Evolutionary conservation across 1,284 basidiomycete genomes (phyloP), one percentile per base, ranked within the genome.

Genomic region (Austropuccinia psidii): DNA sequence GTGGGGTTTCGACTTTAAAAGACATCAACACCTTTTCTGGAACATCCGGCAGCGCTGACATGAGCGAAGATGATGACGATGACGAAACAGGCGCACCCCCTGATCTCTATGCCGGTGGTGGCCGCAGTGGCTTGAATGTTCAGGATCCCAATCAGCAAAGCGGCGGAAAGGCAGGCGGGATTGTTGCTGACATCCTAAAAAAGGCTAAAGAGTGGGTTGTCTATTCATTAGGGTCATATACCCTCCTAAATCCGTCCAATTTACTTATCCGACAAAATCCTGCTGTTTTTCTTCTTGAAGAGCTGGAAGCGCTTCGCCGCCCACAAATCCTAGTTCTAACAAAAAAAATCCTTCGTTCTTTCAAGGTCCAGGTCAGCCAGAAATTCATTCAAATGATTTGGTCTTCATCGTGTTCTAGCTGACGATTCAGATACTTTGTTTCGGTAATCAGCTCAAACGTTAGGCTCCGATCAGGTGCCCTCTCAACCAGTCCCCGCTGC

Each of bases 381-480:
- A 27, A 47, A 72, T 41, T 58, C 57, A n/a, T 80, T 79, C 31
- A 77, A 76, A 75, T 76, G 55, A 69, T 77, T 68, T 78, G 76
- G n/a, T 62, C 76, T 19, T 58, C 78, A 19, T 77, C 79, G 49
- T 79, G 81, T 27, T 2, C 76, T 80, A 0, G 91, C 91, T 79
- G 79, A 72, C 4, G 45, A 54, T 60, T 58, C 57, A 68, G 43
- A 2, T 57, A 27, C 3, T 57, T 11, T 58, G 37, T 13, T 39
- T 17, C 3, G 21, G 33, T 45, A 17, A 29, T n/a, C 39, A 2
- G 93, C 91, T 2, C 86, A 94, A 80, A 90, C 85, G 0, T 84
- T 97, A n/a, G 93, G 93, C 1, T 88, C 89, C 31, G 92, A 94
- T 73, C 91, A 94, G 24, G 84, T 88, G 0, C 87, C 88, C 13